These are phyloP conservation scores for Rhododendron molle DNA, from an alignment of 148 eudicot genomes.

Conservation along the genomic window DNA sequence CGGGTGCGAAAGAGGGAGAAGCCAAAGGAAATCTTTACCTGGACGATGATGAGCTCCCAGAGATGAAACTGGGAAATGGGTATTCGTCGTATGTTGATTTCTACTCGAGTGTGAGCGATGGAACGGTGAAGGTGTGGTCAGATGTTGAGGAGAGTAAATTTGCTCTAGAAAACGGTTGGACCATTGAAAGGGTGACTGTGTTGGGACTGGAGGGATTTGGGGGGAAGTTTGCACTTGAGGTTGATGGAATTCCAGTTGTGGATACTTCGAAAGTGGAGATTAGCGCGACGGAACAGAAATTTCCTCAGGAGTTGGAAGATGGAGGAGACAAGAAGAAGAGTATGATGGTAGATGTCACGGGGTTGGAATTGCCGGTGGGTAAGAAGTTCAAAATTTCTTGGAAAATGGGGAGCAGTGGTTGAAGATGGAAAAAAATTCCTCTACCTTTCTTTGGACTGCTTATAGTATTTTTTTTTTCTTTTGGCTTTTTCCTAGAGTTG, in stretches of 20 bases:
- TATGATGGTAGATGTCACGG: conserved; percentile 69
- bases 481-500: neutral
- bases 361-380: conserved; percentile 72
- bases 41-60: conserved; percentile 84
- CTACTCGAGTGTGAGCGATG: conserved; percentile 44
- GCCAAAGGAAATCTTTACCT: conserved; percentile 80
- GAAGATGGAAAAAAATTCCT: neutral
- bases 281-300: conserved; percentile 30
- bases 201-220: conserved; percentile 55
- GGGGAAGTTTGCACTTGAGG: conserved; percentile 33
- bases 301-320: conserved; percentile 23
- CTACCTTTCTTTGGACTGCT: neutral
- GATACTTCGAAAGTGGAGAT: conserved; percentile 34
- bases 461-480: neutral
- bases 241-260: conserved; percentile 38
- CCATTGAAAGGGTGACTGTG: conserved; percentile 57
- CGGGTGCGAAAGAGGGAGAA: conserved; percentile 47
- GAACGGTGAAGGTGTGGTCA: conserved; percentile 75
- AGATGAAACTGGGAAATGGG: conserved; percentile 79
- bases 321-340: conserved; percentile 39
- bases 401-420: conserved; percentile 57
- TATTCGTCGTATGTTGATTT: conserved; percentile 68
- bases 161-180: conserved; percentile 77
- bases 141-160: conserved; percentile 72
- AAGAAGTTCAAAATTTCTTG: conserved; percentile 77